Percentiles rank a stretch among this genome's conserved stretches.
phyloP scores from a whole-genome alignment of 78 protist species.

The Chrysochromulina parva region DNA sequence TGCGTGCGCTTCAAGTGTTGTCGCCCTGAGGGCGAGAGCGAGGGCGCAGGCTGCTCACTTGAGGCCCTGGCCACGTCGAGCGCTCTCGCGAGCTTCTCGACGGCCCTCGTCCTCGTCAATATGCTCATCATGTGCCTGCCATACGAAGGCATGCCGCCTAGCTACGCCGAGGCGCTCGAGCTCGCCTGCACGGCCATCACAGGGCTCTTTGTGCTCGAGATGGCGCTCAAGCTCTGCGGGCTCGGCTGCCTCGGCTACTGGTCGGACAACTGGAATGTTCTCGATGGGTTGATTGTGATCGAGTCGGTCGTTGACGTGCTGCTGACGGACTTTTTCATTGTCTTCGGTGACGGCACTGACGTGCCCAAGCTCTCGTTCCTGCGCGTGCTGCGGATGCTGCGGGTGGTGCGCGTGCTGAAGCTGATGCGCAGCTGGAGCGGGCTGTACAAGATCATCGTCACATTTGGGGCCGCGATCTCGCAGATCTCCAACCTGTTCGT shows the following conservation, averaged over 20 bases:
- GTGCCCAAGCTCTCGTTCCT: not conserved
- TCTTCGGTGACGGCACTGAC: not conserved
- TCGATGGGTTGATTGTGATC: conserved; percentile 27
- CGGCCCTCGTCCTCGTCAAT: not conserved
- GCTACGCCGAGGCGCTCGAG: not conserved
- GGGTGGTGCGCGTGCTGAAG: conserved; percentile 32
- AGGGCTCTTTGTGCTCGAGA: conserved; percentile 10
- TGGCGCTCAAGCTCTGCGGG: conserved; percentile 13
- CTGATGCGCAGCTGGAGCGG: not conserved
- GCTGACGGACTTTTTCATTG: not conserved
- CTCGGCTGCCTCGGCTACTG: conserved; percentile 20
- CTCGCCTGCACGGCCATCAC: not conserved
- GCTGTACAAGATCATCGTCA: not conserved
- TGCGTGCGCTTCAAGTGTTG: no score
- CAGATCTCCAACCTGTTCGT: not conserved
- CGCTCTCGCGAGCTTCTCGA: not conserved
- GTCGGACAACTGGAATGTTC: not conserved
- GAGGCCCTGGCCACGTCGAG: no score
- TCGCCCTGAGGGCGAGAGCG: no score
- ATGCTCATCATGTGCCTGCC: not conserved
- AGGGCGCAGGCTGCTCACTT: no score
- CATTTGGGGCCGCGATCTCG: not conserved
- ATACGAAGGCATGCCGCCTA: not conserved
- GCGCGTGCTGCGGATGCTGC: not conserved
- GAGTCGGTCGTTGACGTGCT: not conserved